Evolutionary conservation across 305 asterid genomes (phyloP).

Genomic region (Solanum hybrid): DNA sequence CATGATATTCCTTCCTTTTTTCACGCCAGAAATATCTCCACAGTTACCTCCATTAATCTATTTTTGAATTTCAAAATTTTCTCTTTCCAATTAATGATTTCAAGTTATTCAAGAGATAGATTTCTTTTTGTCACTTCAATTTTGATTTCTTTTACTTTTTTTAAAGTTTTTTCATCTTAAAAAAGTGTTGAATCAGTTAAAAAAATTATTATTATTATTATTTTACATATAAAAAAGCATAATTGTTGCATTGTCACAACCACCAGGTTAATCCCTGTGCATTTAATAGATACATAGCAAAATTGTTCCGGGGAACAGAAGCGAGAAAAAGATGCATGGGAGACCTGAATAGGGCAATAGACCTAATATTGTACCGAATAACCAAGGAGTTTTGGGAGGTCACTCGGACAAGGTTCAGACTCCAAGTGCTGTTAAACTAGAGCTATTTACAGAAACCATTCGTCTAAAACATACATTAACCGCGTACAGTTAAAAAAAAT

Average conservation of each 20-base stretch:
- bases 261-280: background rate
- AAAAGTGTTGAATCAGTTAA: too few relatives aligned
- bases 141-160: too few relatives aligned
- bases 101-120: too few relatives aligned
- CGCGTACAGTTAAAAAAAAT: background rate
- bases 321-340: background rate
- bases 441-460: constrained; percentile 1
- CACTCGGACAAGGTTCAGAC: background rate
- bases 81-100: too few relatives aligned
- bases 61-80: too few relatives aligned
- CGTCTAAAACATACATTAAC: background rate
- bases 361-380: background rate
- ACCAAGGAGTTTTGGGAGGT: background rate
- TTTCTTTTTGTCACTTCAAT: too few relatives aligned
- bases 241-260: background rate
- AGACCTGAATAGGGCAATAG: background rate
- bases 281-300: background rate
- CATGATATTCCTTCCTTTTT: too few relatives aligned
- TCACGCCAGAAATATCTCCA: too few relatives aligned
- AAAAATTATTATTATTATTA: too few relatives aligned
- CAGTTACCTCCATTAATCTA: too few relatives aligned
- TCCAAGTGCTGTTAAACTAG: background rate
- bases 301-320: background rate
- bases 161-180: too few relatives aligned
- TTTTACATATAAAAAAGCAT: background rate